Conservation (phyloP, 768 basidiomycete species). For the Lactarius sanguifluus region DNA sequence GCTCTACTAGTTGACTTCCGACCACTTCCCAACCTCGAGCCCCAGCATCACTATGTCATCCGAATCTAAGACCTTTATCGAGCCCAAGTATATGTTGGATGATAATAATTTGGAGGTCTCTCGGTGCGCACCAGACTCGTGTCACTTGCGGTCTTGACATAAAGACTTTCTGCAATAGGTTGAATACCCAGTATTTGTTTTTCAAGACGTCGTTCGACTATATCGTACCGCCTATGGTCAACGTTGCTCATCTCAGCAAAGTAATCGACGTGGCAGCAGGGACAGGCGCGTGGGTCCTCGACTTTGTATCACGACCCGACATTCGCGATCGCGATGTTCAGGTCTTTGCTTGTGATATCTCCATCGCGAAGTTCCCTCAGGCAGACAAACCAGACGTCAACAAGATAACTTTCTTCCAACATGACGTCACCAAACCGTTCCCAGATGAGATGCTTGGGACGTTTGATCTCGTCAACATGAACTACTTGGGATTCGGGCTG, state of each 20-base stretch:
- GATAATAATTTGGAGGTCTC: not conserved
- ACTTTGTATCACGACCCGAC: not conserved
- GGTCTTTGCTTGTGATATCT: conserved; percentile 3
- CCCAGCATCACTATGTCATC: too few species aligned
- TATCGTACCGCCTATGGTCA: conserved; percentile 3
- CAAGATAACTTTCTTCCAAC: conserved; percentile 6
- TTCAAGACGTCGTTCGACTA: not conserved
- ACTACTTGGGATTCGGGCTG: not conserved
- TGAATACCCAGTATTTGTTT: not conserved
- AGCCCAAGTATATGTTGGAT: not conserved
- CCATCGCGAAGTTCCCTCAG: not conserved
- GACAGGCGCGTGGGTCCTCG: not conserved
- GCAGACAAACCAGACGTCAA: not conserved
- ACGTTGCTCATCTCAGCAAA: not conserved
- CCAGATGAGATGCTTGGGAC: not conserved
- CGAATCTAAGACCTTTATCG: too few species aligned
- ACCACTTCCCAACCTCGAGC: too few species aligned
- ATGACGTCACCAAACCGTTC: conserved; percentile 10
- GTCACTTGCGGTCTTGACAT: not conserved
- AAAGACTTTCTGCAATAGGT: not conserved
- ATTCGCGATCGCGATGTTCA: not conserved
- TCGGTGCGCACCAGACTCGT: not conserved
- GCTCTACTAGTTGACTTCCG: too few species aligned
- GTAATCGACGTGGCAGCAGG: not conserved
- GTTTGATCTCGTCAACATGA: conserved; percentile 1